Evolutionary conservation across 108 stramenopile genomes (phyloP).

Genomic region (Conticribra guillardii): DNA sequence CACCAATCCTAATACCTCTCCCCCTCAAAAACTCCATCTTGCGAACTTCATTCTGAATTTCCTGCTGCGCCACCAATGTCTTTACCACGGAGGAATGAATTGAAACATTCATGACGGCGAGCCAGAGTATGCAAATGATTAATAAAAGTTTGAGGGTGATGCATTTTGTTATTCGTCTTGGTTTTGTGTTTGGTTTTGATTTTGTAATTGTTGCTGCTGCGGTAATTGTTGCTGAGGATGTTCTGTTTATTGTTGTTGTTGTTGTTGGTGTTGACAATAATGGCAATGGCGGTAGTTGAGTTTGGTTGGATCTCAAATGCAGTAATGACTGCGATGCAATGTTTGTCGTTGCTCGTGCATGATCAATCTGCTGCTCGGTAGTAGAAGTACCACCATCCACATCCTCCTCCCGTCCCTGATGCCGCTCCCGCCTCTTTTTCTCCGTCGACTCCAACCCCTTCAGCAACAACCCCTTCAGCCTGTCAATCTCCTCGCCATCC

Average conservation of each 20-base stretch:
- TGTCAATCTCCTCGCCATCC: constrained; percentile 1
- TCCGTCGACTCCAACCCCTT: not conserved
- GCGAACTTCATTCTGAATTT: not conserved
- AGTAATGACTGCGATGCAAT: no score
- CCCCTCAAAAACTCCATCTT: not conserved
- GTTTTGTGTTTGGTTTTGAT: not conserved
- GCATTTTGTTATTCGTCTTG: not conserved
- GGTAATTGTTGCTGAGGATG: not conserved
- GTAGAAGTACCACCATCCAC: no score
- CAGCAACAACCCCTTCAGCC: not conserved
- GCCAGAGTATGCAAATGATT: constrained; percentile 7
- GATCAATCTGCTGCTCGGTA: no score
- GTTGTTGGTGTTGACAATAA: no score
- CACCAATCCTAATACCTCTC: not conserved
- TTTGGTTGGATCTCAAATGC: no score
- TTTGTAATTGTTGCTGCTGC: not conserved
- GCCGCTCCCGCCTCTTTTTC: no score
- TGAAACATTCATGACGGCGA: constrained; percentile 1
- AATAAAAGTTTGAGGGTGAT: constrained; percentile 5
- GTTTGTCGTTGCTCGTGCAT: no score
- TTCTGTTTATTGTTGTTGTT: no score
- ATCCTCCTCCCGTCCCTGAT: no score
- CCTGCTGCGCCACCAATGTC: constrained; percentile 1
- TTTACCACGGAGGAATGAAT: constrained; percentile 1
- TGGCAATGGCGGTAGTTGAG: no score